Evolutionary conservation across 2,329 filamentous ascomycete species (phyloP).

Genomic region (Fusarium hainanense): DNA sequence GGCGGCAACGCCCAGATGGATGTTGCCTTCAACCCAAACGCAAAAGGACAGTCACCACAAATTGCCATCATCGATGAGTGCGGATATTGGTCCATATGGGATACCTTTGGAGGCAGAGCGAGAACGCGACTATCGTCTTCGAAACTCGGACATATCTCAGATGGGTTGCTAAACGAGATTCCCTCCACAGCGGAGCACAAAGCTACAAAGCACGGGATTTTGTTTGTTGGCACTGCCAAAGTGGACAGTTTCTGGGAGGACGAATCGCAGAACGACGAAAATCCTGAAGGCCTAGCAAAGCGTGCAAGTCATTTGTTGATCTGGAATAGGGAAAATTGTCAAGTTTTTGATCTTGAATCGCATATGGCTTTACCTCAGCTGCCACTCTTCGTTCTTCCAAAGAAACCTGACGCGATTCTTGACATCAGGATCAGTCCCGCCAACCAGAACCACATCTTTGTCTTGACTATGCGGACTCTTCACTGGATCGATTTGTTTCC

Average conservation of each 20-base stretch:
- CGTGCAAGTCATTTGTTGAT: slow-evolving; percentile 48
- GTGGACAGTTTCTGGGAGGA: slow-evolving; percentile 38
- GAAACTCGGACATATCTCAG: slow-evolving; percentile 58
- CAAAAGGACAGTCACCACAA: slow-evolving; percentile 63
- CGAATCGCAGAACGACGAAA: slow-evolving; percentile 18
- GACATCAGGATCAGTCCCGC: slow-evolving; percentile 63
- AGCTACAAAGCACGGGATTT: slow-evolving; percentile 56
- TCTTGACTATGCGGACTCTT: slow-evolving; percentile 67
- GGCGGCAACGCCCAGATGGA: slow-evolving; percentile 69
- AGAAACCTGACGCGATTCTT: slow-evolving; percentile 60
- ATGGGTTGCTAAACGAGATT: slow-evolving; percentile 52
- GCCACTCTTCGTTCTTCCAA: slow-evolving; percentile 43
- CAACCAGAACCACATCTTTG: slow-evolving; percentile 62
- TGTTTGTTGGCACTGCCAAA: slow-evolving; percentile 53
- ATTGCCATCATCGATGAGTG: slow-evolving; percentile 73
- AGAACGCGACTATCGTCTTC: slow-evolving; percentile 51
- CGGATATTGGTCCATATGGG: slow-evolving; percentile 76
- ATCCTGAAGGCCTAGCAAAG: slow-evolving; percentile 6
- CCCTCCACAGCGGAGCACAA: slow-evolving; percentile 47
- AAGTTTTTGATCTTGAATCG: slow-evolving; percentile 52
- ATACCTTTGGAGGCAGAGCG: slow-evolving; percentile 58
- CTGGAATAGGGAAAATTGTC: slow-evolving; percentile 53
- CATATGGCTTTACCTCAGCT: slow-evolving; percentile 45
- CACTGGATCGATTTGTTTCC: slow-evolving; percentile 59
- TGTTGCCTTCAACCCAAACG: slow-evolving; percentile 70